A percentile compares a stretch with the other conserved stretches of the same genome.
These are phyloP conservation scores for Eucalyptus marginata DNA, from an alignment of 345 rosid genomes.

Conservation along the genomic window DNA sequence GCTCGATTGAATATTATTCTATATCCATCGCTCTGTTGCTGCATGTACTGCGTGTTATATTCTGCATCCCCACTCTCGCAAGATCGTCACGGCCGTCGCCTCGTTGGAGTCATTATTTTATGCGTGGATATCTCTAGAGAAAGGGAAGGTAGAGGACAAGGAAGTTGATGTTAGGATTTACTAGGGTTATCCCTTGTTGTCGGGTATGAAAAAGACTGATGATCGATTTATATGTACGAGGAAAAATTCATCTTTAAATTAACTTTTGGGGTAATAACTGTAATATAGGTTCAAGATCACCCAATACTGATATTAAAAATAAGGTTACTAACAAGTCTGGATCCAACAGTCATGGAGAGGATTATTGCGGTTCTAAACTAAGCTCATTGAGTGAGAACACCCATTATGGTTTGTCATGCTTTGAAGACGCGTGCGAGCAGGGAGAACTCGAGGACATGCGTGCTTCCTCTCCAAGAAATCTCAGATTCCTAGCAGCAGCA, in stretches of 20 bases:
- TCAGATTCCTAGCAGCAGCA: not conserved
- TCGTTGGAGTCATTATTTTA: not conserved
- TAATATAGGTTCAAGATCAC: too few species aligned
- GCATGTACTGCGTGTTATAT: not conserved
- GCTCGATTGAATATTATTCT: not conserved
- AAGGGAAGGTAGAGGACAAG: not conserved
- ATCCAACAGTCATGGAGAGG: too few species aligned
- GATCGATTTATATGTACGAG: too few species aligned
- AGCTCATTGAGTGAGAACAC: too few species aligned
- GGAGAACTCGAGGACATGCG: not conserved
- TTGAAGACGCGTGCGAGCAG: not conserved
- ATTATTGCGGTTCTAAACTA: too few species aligned
- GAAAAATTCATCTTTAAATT: too few species aligned
- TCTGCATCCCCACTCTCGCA: not conserved
- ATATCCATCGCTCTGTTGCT: not conserved
- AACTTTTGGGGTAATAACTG: rapidly evolving
- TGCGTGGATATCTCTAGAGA: not conserved
- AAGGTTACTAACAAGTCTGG: rapidly evolving
- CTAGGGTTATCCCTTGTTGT: too few species aligned
- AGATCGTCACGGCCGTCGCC: not conserved
- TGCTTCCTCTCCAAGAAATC: not conserved
- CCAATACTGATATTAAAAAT: too few species aligned
- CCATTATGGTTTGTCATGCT: not conserved
- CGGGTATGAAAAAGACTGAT: too few species aligned
- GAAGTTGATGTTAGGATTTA: not conserved